Conservation (phyloP, 176 grass and related monocot genomes). For the Oryza rufipogon region DNA sequence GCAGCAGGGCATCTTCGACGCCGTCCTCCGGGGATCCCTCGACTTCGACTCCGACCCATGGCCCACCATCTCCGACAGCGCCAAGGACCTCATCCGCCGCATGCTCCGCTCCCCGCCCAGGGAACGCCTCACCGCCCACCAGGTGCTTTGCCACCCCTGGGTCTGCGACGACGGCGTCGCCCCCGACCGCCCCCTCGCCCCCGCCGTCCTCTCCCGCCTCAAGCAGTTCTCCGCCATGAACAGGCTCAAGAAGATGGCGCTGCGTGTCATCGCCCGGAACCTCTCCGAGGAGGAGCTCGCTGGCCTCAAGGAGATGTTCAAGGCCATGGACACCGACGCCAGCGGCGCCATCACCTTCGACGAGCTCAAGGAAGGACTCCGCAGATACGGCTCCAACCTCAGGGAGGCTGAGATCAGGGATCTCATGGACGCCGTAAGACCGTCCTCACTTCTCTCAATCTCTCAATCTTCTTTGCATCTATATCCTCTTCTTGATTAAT, state of each 20-base stretch:
- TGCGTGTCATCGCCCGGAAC: conserved; percentile 60
- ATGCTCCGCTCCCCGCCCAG: conserved; percentile 60
- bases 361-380: conserved; percentile 65
- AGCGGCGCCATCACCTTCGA: conserved; percentile 79
- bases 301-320: conserved; percentile 77
- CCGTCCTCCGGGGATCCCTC: conserved; percentile 57
- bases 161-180: conserved; percentile 68
- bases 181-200: conserved; percentile 50
- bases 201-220: conserved; percentile 56
- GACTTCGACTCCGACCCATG: conserved; percentile 74
- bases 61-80: conserved; percentile 59
- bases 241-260: conserved; percentile 67
- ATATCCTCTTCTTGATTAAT: no score
- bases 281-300: conserved; percentile 72
- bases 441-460: neutral
- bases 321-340: conserved; percentile 62
- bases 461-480: no score
- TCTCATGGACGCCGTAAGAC: conserved; percentile 62
- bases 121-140: conserved; percentile 58
- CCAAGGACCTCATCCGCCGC: conserved; percentile 67
- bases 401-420: conserved; percentile 58
- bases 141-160: conserved; percentile 78
- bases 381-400: conserved; percentile 53
- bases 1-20: conserved; percentile 81
- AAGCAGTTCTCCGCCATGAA: conserved; percentile 80